Evolutionary conservation across 176 grass and related monocot species (phyloP).

Genomic region (Chrysopogon serrulatus): DNA sequence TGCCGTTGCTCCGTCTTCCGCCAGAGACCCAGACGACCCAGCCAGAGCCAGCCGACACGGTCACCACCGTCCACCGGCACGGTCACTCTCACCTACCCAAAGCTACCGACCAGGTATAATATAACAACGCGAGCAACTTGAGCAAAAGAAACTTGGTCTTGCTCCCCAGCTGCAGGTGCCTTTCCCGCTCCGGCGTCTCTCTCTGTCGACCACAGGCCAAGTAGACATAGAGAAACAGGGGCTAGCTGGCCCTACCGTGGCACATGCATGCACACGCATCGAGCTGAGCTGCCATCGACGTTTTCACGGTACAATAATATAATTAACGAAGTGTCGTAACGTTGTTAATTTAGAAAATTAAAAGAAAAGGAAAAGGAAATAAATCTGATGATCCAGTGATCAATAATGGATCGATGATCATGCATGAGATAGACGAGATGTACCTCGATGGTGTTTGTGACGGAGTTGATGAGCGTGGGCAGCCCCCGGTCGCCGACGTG

Average conservation of each 20-base stretch:
- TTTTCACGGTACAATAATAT: too few relatives aligned
- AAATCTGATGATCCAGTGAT: not conserved
- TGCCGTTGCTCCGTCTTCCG: too few relatives aligned
- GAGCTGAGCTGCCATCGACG: too few relatives aligned
- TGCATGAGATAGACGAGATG: too few relatives aligned
- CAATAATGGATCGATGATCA: too few relatives aligned
- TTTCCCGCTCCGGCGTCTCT: not conserved
- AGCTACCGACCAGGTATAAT: too few relatives aligned
- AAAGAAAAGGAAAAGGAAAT: not conserved
- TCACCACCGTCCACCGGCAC: too few relatives aligned
- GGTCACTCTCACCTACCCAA: not conserved
- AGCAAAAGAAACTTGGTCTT: too few relatives aligned
- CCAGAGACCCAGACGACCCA: too few relatives aligned
- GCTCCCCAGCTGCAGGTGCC: not conserved
- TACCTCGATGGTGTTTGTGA: constrained; percentile 74
- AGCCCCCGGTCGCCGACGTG: constrained; percentile 60
- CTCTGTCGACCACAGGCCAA: not conserved
- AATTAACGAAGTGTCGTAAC: too few relatives aligned
- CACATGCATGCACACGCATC: not conserved
- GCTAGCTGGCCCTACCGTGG: not conserved
- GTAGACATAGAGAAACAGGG: not conserved
- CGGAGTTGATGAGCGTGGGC: constrained; percentile 68
- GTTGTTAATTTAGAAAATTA: not conserved
- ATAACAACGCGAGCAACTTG: too few relatives aligned
- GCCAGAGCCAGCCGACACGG: too few relatives aligned